These are phyloP conservation scores for Exophiala sp. DNA, from an alignment of 2,329 filamentous ascomycete genomes.

Conservation along the genomic window DNA sequence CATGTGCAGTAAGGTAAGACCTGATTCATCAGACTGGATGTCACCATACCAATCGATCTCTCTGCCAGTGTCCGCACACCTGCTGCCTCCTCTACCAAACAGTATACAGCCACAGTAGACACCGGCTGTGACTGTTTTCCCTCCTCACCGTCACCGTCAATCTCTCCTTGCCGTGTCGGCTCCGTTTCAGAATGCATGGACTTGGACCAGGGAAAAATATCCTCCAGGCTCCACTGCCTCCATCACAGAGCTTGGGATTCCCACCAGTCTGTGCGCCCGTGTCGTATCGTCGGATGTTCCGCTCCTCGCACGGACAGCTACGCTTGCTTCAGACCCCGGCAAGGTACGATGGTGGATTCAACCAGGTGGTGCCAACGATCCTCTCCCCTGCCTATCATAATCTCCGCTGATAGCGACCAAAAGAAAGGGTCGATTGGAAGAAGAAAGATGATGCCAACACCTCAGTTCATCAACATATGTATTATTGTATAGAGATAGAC, in stretches of 20 bases:
- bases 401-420: not conserved
- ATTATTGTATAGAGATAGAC: too few species aligned
- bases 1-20: too few species aligned
- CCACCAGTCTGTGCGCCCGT: not conserved
- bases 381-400: not conserved
- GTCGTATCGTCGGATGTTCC: not conserved
- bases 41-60: too few species aligned
- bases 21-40: too few species aligned
- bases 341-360: not conserved
- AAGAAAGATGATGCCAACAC: too few species aligned
- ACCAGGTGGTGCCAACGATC: not conserved
- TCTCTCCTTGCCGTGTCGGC: not conserved
- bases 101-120: too few species aligned
- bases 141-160: not conserved
- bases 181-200: not conserved
- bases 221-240: not conserved
- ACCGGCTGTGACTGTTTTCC: too few species aligned
- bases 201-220: not conserved
- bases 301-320: not conserved
- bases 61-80: too few species aligned
- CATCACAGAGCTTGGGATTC: too few species aligned
- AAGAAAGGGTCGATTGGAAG: too few species aligned
- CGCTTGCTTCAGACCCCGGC: not conserved
- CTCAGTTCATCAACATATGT: too few species aligned
- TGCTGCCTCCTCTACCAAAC: too few species aligned